Percentiles rank a stretch among this genome's conserved stretches.
phyloP scores from a whole-genome alignment of 2,329 filamentous ascomycete species.

The Penicillium sp. region DNA sequence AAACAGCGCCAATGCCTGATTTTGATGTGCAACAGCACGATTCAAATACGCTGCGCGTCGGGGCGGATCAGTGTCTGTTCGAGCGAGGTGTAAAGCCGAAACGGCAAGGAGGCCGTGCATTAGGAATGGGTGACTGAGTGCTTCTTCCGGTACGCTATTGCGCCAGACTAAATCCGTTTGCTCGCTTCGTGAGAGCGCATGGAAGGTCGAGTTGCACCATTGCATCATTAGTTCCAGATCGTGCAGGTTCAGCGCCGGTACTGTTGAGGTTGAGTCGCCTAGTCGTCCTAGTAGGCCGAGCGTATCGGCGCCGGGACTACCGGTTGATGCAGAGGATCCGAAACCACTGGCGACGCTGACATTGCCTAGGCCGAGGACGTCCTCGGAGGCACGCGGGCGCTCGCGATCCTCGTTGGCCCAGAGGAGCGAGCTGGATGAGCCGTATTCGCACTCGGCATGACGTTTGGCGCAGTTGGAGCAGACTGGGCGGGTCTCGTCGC shows the following conservation, averaged over 20 bases:
- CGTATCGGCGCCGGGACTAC: slow-evolving; percentile 17
- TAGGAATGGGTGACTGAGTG: slow-evolving; percentile 37
- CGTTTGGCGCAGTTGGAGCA: slow-evolving; percentile 40
- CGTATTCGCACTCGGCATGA: slow-evolving; percentile 38
- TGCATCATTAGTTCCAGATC: slow-evolving; percentile 51
- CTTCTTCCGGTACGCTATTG: slow-evolving; percentile 36
- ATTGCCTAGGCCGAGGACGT: background rate
- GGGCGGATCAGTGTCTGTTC: slow-evolving; percentile 30
- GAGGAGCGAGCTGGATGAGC: slow-evolving; percentile 33
- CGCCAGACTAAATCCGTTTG: slow-evolving; percentile 41
- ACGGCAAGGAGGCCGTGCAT: slow-evolving; percentile 44
- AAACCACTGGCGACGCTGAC: background rate
- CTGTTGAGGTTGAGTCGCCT: slow-evolving; percentile 15
- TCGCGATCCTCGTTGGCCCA: slow-evolving; percentile 39
- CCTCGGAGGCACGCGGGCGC: background rate
- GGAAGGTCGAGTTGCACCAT: slow-evolving; percentile 43
- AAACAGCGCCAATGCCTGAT: slow-evolving; percentile 40
- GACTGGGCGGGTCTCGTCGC: slow-evolving; percentile 36
- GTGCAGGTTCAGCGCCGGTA: slow-evolving; percentile 46
- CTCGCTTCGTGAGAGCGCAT: slow-evolving; percentile 31
- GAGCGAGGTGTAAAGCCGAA: slow-evolving; percentile 40
- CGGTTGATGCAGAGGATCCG: background rate
- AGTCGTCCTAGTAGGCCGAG: slow-evolving; percentile 31
- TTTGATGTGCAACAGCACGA: slow-evolving; percentile 41
- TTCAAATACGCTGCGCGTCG: slow-evolving; percentile 35